phyloP scores from a whole-genome alignment of 305 asterid species.

The Solanum chacoense region DNA sequence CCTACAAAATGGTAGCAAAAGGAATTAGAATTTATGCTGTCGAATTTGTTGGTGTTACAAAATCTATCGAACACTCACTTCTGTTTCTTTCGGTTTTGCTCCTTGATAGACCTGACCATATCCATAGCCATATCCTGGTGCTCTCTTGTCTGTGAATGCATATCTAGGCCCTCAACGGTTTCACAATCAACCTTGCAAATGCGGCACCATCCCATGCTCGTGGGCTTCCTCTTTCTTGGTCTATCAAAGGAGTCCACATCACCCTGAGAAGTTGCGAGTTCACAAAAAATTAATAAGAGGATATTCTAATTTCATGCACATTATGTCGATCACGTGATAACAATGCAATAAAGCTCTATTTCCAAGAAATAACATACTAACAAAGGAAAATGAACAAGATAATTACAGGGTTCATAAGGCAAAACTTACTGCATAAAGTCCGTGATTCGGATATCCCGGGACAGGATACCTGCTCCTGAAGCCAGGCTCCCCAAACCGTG shows the following conservation, averaged over 20 bases:
- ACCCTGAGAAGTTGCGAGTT: conserved; percentile 34
- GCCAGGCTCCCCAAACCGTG: conserved; percentile 52
- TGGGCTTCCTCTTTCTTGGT: conserved; percentile 57
- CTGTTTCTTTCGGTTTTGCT: conserved; percentile 49
- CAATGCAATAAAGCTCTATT: background rate
- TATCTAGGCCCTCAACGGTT: conserved; percentile 68
- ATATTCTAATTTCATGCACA: background rate
- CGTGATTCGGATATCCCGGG: conserved; percentile 42
- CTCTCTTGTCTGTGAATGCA: conserved; percentile 87
- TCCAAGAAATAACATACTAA: background rate
- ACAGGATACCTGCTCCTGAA: conserved; percentile 48
- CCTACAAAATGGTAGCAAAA: conserved; percentile 31
- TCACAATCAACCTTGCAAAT: conserved; percentile 81
- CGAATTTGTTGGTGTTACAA: conserved; percentile 6
- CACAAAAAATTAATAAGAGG: background rate
- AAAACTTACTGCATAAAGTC: conserved; percentile 40
- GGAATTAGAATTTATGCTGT: conserved; percentile 3
- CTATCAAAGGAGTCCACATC: conserved; percentile 44
- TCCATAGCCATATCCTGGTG: conserved; percentile 84
- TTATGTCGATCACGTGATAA: background rate
- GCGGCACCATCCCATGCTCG: conserved; percentile 82
- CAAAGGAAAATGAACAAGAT: background rate
- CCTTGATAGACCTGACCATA: conserved; percentile 63
- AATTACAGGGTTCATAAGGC: background rate
- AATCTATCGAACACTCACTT: conserved; percentile 32